These are phyloP conservation scores for Phtheirospermum japonicum DNA, from an alignment of 257 asterid species.

Conservation along the genomic window DNA sequence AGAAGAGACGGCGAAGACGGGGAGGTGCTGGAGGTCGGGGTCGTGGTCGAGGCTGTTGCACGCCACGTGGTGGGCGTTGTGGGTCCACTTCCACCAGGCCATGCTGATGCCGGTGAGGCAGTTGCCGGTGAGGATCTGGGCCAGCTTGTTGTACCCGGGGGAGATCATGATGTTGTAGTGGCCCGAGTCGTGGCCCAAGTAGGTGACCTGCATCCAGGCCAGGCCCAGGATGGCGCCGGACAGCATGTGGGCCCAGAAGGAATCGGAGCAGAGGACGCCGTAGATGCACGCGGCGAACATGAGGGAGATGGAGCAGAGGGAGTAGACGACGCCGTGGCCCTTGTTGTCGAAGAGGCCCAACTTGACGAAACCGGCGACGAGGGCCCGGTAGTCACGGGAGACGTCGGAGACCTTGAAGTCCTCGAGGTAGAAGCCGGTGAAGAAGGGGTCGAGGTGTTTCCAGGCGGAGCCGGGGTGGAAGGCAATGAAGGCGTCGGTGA, in stretches of 20 bases:
- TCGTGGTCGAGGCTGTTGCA: constrained; percentile 49
- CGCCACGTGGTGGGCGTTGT: constrained; percentile 45
- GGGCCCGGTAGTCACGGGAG: constrained; percentile 39
- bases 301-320: constrained; percentile 27
- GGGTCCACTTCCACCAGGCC: constrained; percentile 62
- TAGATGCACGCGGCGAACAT: constrained; percentile 30
- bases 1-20: constrained; percentile 36
- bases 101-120: constrained; percentile 46
- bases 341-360: constrained; percentile 42
- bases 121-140: constrained; percentile 39
- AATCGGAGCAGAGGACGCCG: constrained; percentile 30
- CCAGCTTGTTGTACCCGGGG: constrained; percentile 32
- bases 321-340: constrained; percentile 38
- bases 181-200: constrained; percentile 46
- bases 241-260: constrained; percentile 29
- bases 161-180: constrained; percentile 40
- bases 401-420: constrained; percentile 40
- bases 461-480: constrained; percentile 47
- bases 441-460: constrained; percentile 35
- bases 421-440: constrained; percentile 36
- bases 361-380: constrained; percentile 26
- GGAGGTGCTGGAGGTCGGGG: constrained; percentile 48
- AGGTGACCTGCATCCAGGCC: constrained; percentile 51
- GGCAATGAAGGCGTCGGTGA: constrained; percentile 52
- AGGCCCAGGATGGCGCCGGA: constrained; percentile 38